A percentile compares a stretch with the other conserved stretches of the same genome.
Conservation (phyloP, 495 filamentous ascomycete genomes). For the Xylaria sp. region DNA sequence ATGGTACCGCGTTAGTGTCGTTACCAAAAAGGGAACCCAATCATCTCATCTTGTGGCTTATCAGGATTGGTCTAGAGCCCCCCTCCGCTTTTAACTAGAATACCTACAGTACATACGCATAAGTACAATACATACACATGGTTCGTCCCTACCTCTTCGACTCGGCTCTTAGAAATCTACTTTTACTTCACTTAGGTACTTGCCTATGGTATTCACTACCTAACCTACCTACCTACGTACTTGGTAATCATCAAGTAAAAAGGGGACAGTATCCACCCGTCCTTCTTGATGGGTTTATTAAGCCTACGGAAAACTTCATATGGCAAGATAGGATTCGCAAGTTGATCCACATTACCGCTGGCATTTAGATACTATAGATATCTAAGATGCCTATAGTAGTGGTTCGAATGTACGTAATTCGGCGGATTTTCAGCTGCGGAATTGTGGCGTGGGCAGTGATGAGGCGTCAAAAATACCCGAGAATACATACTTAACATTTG, state of each 20-base stretch:
- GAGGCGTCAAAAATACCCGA: conserved; percentile 8
- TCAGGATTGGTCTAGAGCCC: neutral
- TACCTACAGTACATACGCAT: no score
- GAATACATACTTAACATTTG: no score
- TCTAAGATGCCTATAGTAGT: no score
- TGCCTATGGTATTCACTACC: no score
- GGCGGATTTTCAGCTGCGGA: conserved; percentile 6
- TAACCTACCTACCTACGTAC: neutral
- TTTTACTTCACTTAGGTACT: no score
- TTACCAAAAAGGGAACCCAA: neutral
- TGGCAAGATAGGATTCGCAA: neutral
- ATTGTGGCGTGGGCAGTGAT: conserved; percentile 6
- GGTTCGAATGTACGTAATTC: no score
- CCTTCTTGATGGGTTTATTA: neutral
- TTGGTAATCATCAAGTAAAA: neutral
- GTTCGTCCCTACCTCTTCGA: no score
- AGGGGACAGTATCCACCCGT: neutral
- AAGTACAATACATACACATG: no score
- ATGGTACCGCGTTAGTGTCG: neutral
- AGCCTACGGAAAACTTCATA: neutral
- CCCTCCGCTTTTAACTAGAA: no score
- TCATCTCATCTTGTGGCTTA: conserved; percentile 3
- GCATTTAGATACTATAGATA: no score
- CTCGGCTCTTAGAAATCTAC: neutral
- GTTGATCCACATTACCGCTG: neutral